Conservation (phyloP, 805 yeast genomes). For the Saccharomyces paradoxus region DNA sequence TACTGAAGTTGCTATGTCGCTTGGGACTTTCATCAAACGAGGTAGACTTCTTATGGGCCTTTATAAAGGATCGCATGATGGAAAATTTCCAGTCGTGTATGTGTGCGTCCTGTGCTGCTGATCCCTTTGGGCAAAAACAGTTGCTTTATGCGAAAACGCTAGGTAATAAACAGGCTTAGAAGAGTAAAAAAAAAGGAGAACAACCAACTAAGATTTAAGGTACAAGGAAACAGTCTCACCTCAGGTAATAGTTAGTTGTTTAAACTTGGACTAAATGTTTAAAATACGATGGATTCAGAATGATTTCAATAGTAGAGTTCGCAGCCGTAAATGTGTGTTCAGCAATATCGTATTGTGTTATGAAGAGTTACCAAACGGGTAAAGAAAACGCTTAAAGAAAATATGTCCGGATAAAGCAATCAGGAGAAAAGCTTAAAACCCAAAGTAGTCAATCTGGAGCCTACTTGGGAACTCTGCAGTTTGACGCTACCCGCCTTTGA, state of each 20-base stretch:
- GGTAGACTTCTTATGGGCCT: slow-evolving; percentile 32
- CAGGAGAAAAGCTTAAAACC: not conserved
- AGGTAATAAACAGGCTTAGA: not conserved
- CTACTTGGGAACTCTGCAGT: not conserved
- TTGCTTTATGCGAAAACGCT: not conserved
- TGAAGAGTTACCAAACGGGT: not conserved
- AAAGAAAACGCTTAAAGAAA: not conserved
- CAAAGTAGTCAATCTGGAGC: not conserved
- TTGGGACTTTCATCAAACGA: slow-evolving; percentile 24
- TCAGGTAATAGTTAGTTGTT: not conserved
- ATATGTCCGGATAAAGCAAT: not conserved
- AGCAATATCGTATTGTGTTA: not conserved
- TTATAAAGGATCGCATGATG: slow-evolving; percentile 34
- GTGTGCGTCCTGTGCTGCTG: not conserved
- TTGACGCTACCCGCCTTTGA: not conserved
- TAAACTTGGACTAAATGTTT: not conserved
- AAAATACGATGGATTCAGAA: not conserved
- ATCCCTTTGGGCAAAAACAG: not conserved
- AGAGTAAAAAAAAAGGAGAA: not conserved
- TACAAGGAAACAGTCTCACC: not conserved
- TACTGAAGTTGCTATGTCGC: not conserved
- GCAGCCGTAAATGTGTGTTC: not conserved
- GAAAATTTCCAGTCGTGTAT: not conserved
- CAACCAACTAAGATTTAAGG: not conserved
- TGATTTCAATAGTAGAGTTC: not conserved